These are phyloP conservation scores for Durio zibethinus DNA, from an alignment of 345 rosid genomes.

Conservation along the genomic window DNA sequence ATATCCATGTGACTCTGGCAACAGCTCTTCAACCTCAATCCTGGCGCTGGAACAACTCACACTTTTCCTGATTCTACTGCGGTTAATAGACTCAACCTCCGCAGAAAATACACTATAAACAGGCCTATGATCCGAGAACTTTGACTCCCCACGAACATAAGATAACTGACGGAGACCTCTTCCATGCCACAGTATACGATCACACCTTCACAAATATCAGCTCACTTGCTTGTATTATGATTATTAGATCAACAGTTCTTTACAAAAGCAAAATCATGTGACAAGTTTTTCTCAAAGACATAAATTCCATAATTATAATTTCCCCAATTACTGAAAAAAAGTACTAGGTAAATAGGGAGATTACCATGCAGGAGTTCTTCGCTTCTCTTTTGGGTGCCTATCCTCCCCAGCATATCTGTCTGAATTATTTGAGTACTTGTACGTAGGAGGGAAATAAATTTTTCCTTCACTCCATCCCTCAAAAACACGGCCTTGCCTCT, in stretches of 20 bases:
- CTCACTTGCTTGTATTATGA: not conserved
- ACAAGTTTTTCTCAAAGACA: not conserved
- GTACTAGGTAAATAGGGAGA: not conserved
- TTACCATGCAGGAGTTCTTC: slow-evolving; percentile 98
- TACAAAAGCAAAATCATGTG: not conserved
- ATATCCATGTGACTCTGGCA: slow-evolving; percentile 60
- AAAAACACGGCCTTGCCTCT: slow-evolving; percentile 66
- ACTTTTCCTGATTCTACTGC: slow-evolving; percentile 58
- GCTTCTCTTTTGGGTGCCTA: slow-evolving; percentile 74
- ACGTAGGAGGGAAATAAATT: slow-evolving; percentile 94
- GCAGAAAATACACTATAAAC: slow-evolving; percentile 78
- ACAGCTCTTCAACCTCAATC: slow-evolving; percentile 85
- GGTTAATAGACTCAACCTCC: slow-evolving; percentile 74
- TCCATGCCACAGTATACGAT: slow-evolving; percentile 92
- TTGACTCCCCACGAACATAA: slow-evolving; percentile 92
- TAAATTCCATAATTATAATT: not conserved
- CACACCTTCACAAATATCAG: slow-evolving; percentile 65
- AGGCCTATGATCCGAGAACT: slow-evolving; percentile 97
- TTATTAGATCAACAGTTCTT: not conserved
- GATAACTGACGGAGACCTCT: slow-evolving; percentile 75
- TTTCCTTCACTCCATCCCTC: slow-evolving; percentile 93
- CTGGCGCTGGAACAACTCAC: slow-evolving; percentile 67
- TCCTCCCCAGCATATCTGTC: slow-evolving; percentile 87
- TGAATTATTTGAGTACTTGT: slow-evolving; percentile 92
- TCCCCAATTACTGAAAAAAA: no score